These are phyloP conservation scores for Narthecium ossifragum DNA, from an alignment of 106 monocot species.

Conservation along the genomic window DNA sequence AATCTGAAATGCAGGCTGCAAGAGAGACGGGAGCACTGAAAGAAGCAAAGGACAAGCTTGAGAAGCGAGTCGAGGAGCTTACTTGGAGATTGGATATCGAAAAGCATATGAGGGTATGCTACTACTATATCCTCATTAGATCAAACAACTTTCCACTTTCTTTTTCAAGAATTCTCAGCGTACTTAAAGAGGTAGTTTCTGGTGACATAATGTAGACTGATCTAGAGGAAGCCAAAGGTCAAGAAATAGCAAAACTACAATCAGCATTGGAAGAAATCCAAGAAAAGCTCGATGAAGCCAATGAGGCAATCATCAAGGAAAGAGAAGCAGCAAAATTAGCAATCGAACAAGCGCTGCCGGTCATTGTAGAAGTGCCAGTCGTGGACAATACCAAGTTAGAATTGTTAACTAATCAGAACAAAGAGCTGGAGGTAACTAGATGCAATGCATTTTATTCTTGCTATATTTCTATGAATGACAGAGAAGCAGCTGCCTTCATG, in stretches of 20 bases:
- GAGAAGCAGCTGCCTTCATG: too few relatives aligned
- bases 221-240: conserved; percentile 79
- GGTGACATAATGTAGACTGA: conserved; percentile 43
- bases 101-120: conserved; percentile 74
- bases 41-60: conserved; percentile 96
- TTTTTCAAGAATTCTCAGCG: neutral
- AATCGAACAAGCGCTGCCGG: conserved; percentile 80
- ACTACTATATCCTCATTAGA: neutral
- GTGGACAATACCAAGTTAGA: conserved; percentile 71
- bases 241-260: conserved; percentile 77
- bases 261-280: conserved; percentile 64
- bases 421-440: conserved; percentile 63
- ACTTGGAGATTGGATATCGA: conserved; percentile 92
- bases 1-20: conserved; percentile 86
- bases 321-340: conserved; percentile 73
- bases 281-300: conserved; percentile 59
- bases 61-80: conserved; percentile 94
- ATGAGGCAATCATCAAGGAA: conserved; percentile 54
- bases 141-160: neutral
- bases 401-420: conserved; percentile 50
- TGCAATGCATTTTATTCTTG: neutral
- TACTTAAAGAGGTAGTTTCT: neutral
- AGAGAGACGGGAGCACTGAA: conserved; percentile 92
- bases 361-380: conserved; percentile 84
- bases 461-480: neutral